Percentiles rank a stretch among this genome's conserved stretches.
Conservation (phyloP, 1,139 yeast species). For the Candida mesenterica region DNA sequence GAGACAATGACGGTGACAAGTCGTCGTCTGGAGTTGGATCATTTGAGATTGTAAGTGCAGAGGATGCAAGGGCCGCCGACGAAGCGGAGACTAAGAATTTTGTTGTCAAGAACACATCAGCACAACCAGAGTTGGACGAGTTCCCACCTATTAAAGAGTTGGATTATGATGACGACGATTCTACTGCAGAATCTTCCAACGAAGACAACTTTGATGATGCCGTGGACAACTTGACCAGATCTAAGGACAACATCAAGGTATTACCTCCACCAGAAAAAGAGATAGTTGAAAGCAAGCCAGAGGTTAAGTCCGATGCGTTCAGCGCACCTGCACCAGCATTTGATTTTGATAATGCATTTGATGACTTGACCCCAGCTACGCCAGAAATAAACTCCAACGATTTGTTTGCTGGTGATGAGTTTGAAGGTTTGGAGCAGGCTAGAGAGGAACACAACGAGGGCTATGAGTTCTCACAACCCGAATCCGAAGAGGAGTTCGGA, state of each 20-base stretch:
- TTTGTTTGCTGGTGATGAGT: constrained; percentile 46
- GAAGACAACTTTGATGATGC: constrained; percentile 42
- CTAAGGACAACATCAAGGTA: constrained; percentile 6
- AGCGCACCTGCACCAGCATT: constrained; percentile 24
- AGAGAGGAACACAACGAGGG: constrained; percentile 51
- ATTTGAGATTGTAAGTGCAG: constrained; percentile 49
- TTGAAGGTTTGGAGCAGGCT: constrained; percentile 49
- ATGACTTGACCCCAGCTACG: constrained; percentile 40
- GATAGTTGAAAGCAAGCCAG: background rate
- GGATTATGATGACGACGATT: constrained; percentile 55
- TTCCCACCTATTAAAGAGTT: constrained; percentile 74
- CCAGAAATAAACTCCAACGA: constrained; percentile 26
- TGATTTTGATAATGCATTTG: constrained; percentile 39
- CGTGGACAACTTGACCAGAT: constrained; percentile 37
- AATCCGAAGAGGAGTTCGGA: constrained; percentile 28
- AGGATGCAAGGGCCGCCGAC: constrained; percentile 40
- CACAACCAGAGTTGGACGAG: constrained; percentile 31
- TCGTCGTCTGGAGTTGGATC: constrained; percentile 41
- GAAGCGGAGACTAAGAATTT: background rate
- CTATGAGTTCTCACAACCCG: constrained; percentile 18
- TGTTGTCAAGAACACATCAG: background rate
- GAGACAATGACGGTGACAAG: constrained; percentile 36
- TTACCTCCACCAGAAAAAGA: background rate
- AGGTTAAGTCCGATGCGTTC: constrained; percentile 8
- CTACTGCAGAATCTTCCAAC: constrained; percentile 37